Percentiles rank a stretch among this genome's conserved stretches.
These are phyloP conservation scores for Gnomoniopsis sp. DNA, from an alignment of 2,329 filamentous ascomycete genomes.

Conservation along the genomic window DNA sequence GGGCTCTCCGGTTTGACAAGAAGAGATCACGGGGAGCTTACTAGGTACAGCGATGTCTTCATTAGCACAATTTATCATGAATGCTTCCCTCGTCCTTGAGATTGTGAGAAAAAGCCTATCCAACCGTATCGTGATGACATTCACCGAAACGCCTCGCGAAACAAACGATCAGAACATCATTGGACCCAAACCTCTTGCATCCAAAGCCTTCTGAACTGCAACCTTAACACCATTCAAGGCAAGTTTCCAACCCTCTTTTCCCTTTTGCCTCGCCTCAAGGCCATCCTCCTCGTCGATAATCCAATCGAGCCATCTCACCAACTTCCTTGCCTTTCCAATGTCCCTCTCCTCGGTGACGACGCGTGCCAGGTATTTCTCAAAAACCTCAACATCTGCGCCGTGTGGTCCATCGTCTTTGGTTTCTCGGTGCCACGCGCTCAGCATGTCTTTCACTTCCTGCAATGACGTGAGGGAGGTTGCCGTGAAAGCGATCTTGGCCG, in stretches of 20 bases:
- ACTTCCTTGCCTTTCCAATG: slow-evolving; percentile 84
- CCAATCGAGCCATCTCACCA: slow-evolving; percentile 69
- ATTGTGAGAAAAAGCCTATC: neutral
- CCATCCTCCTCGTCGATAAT: slow-evolving; percentile 47
- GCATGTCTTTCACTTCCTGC: slow-evolving; percentile 67
- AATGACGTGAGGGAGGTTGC: slow-evolving; percentile 38
- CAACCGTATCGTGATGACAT: neutral
- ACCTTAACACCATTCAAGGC: slow-evolving; percentile 42
- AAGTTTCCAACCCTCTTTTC: slow-evolving; percentile 43
- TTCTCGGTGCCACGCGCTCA: slow-evolving; percentile 72
- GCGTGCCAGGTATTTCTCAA: slow-evolving; percentile 67
- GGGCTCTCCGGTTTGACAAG: too few relatives aligned
- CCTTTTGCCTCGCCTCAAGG: slow-evolving; percentile 25
- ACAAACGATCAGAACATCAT: slow-evolving; percentile 43
- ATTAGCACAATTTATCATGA: neutral
- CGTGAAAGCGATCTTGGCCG: slow-evolving; percentile 45
- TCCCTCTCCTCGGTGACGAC: slow-evolving; percentile 77
- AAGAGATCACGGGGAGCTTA: too few relatives aligned
- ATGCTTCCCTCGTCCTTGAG: neutral
- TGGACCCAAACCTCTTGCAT: slow-evolving; percentile 51
- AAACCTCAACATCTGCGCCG: slow-evolving; percentile 69
- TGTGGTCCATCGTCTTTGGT: slow-evolving; percentile 76
- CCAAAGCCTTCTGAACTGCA: slow-evolving; percentile 53
- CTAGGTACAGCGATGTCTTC: too few relatives aligned
- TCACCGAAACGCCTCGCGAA: neutral